Evolutionary conservation across 2,329 filamentous ascomycete genomes (phyloP).

Genomic region (Colletotrichum cordylinicola): DNA sequence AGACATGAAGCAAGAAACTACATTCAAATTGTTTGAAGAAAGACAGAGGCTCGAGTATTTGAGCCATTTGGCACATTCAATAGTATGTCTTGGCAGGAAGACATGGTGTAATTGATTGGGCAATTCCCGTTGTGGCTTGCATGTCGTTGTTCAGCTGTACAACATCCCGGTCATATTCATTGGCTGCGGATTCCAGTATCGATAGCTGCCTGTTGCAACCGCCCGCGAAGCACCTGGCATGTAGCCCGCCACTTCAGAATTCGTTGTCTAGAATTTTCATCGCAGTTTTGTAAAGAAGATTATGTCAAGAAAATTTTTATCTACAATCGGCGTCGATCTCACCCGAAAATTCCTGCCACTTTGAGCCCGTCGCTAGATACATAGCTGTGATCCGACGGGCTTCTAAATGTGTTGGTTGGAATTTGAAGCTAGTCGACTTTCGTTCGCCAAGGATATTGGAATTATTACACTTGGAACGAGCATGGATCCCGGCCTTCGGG

Average conservation of each 20-base stretch:
- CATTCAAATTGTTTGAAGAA: fast-evolving
- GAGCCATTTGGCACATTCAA: not conserved
- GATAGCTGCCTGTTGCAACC: not conserved
- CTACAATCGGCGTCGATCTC: not conserved
- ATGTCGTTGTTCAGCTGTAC: not conserved
- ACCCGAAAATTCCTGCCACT: not conserved
- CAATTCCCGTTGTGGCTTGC: not conserved
- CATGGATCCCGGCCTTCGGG: not conserved
- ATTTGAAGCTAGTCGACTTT: not conserved
- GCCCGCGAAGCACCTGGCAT: not conserved
- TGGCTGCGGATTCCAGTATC: not conserved
- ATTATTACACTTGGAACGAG: not conserved
- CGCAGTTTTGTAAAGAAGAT: not conserved
- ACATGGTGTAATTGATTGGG: not conserved
- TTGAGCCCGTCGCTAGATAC: not conserved
- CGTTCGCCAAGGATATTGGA: not conserved
- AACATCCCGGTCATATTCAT: not conserved
- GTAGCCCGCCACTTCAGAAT: fast-evolving
- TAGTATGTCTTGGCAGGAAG: not conserved
- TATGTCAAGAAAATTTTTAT: fast-evolving
- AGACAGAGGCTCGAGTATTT: not conserved
- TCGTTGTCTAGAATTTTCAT: fast-evolving
- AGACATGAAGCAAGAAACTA: not conserved
- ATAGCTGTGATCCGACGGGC: not conserved
- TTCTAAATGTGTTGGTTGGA: not conserved